These are phyloP conservation scores for Luffa aegyptiaca DNA, from an alignment of 306 rosid species.

Conservation along the genomic window DNA sequence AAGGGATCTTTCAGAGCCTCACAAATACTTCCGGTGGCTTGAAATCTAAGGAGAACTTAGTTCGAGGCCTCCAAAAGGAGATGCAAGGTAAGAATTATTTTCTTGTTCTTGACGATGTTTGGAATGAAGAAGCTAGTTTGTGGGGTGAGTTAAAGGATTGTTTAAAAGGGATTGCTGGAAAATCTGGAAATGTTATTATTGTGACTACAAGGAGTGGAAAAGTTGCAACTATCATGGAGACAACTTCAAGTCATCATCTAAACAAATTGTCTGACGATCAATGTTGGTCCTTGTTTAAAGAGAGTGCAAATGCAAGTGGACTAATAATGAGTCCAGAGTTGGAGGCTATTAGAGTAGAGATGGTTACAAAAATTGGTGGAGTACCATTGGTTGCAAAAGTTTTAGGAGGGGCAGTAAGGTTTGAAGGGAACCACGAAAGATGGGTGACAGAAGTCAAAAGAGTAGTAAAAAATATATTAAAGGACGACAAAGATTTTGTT, in stretches of 20 bases:
- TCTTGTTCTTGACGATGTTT: constrained; percentile 14
- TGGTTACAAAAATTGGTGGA: constrained; percentile 8
- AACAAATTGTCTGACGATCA: neutral
- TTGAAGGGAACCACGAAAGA: neutral
- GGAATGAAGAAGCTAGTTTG: neutral
- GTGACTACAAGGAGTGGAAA: constrained; percentile 3
- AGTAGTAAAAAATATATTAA: neutral
- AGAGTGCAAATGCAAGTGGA: neutral
- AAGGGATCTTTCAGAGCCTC: neutral
- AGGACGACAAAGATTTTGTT: neutral
- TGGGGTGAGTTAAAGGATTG: neutral
- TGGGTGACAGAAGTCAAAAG: neutral
- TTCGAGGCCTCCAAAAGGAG: neutral
- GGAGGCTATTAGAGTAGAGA: neutral
- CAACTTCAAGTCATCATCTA: neutral
- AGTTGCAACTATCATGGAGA: neutral
- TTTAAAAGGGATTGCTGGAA: neutral
- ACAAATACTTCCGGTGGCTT: neutral
- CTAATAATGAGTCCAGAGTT: neutral
- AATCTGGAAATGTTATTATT: neutral
- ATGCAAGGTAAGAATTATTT: constrained; percentile 6
- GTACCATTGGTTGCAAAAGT: constrained; percentile 10
- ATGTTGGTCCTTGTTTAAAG: constrained; percentile 3
- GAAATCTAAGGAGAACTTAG: neutral
- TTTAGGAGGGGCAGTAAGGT: constrained; percentile 1